These are phyloP conservation scores for Jasminum sambac DNA, from an alignment of 257 asterid genomes.

Conservation along the genomic window DNA sequence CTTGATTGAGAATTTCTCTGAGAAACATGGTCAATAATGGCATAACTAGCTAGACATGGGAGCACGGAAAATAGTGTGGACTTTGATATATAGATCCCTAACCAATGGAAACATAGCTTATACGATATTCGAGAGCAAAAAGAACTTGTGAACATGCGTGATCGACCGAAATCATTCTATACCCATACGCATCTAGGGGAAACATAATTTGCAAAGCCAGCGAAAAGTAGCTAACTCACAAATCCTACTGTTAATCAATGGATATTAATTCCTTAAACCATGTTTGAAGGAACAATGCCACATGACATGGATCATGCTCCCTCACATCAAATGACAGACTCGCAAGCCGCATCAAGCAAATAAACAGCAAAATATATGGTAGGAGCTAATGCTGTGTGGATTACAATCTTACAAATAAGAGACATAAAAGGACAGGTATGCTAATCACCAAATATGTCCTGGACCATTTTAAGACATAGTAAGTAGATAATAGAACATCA, in stretches of 20 bases:
- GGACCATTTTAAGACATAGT: constrained; percentile 14
- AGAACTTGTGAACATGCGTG: neutral
- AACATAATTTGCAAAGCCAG: constrained; percentile 2
- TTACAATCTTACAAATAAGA: neutral
- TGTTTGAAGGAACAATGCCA: neutral
- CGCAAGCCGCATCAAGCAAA: constrained; percentile 13
- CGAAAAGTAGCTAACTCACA: neutral
- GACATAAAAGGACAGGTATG: neutral
- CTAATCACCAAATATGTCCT: constrained; percentile 2
- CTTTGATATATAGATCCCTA: constrained; percentile 6
- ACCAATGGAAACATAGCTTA: constrained; percentile 4
- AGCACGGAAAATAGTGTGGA: constrained; percentile 5
- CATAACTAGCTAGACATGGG: constrained; percentile 20
- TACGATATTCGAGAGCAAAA: neutral
- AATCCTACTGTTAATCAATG: neutral
- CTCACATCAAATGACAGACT: constrained; percentile 5
- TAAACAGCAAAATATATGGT: neutral
- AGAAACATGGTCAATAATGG: neutral
- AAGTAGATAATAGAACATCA: constrained; percentile 11
- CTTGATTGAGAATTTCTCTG: neutral
- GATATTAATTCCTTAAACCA: neutral
- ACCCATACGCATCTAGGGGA: neutral
- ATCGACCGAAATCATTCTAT: neutral
- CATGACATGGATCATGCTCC: constrained; percentile 10
- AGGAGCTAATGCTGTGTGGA: neutral